phyloP scores from a whole-genome alignment of 495 filamentous ascomycete genomes.

The Aspergillus affinis region DNA sequence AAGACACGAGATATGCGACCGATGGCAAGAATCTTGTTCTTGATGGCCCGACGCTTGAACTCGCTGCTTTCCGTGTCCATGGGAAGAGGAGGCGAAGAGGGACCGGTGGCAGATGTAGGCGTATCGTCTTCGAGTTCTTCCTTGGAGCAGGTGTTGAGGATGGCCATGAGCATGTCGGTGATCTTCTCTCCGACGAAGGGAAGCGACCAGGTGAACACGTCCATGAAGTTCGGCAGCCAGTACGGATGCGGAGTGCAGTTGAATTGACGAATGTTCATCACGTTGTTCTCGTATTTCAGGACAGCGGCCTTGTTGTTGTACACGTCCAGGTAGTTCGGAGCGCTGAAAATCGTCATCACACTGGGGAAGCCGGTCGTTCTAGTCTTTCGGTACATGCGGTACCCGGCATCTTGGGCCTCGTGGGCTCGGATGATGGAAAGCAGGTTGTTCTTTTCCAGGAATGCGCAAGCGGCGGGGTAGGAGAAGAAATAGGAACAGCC shows the following conservation, averaged over 20 bases:
- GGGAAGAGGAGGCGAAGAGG: constrained; percentile 66
- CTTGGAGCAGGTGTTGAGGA: constrained; percentile 96
- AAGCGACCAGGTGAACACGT: constrained; percentile 98
- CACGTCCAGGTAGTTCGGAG: constrained; percentile 98
- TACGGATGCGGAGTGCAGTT: constrained; percentile 99
- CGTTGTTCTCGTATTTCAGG: constrained; percentile 98
- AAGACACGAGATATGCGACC: constrained; percentile 96
- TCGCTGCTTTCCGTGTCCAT: constrained; percentile 82
- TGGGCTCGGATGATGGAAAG: constrained; percentile 98
- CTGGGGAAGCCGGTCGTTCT: constrained; percentile 96
- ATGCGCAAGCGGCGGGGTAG: constrained; percentile 95
- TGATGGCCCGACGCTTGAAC: constrained; percentile 91
- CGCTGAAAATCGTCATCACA: constrained; percentile 99
- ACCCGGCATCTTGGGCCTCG: constrained; percentile 97
- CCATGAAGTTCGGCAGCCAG: constrained; percentile 99
- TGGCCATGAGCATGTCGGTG: constrained; percentile 98
- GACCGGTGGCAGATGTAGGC: constrained; percentile 61
- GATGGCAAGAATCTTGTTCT: constrained; percentile 99
- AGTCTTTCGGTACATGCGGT: constrained; percentile 98
- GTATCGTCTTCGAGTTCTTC: constrained; percentile 91
- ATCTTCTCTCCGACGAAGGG: constrained; percentile 99
- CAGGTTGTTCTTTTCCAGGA: constrained; percentile 97
- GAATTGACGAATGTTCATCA: constrained; percentile 99
- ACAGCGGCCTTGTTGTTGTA: constrained; percentile 99
- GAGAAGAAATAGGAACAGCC: constrained; percentile 99